Evolutionary conservation across 345 rosid species (phyloP), one percentile per base, ranked within the genome.

Genomic region (Durio zibethinus): DNA sequence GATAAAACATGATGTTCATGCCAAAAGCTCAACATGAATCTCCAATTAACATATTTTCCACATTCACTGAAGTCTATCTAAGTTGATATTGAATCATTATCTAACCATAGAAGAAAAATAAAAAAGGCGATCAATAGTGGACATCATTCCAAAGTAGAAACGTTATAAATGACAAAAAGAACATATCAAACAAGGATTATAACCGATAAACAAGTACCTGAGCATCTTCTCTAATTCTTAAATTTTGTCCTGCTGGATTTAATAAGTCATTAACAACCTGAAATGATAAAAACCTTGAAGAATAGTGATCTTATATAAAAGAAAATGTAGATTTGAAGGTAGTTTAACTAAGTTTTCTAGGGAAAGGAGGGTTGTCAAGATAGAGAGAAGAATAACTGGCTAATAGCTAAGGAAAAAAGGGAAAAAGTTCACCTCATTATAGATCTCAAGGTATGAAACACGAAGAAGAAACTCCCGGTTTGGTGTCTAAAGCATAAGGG

Each of bases 241-340:
- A 88, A 84, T 92, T 94, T 77, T 97, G 98, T 77, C 98, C 99
- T 33, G 97, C 92, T 82, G 98, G 99, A 83, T 97, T 93, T 78
- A 97, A 82, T 80, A 97, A 85, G 88, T 97, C 99, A 79, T 97
- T 97, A 75, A 92, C 91, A 85, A 97, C 98, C 99, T 97, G 88
- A 83, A 85, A 82, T 38, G 68, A 62, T 48, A 64, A 64, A 81
- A 81, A 78, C 0, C 45, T 81, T 78, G 62, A 82, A 77, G 76
- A 65, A 78, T 67, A 54, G 54, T 63, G 70, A 69, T 56, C 5
- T 70, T 38, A 16, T 38, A 71, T 20, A 79, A 78, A 65, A 70
- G 45, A 3, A 72, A 71, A 78, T 50, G 77, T 72, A 84, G 60
- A 25, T 25, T 18, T 12, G 23, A 21, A 50, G 69, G 56, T 60